These are phyloP conservation scores for Thermothielavioides terrestris DNA, from an alignment of 495 filamentous ascomycete species.

Conservation along the genomic window DNA sequence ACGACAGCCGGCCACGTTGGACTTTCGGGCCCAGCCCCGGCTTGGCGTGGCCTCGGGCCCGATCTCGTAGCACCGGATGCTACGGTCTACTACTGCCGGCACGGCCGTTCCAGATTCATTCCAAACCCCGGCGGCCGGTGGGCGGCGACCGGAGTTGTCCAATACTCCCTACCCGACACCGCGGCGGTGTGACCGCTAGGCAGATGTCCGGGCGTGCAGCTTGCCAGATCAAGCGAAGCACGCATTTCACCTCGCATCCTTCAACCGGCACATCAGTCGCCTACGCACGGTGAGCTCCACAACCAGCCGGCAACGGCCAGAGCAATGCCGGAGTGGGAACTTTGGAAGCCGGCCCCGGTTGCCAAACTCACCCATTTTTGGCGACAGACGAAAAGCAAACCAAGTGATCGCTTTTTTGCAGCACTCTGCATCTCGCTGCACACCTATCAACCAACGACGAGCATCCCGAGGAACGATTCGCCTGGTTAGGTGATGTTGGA, in stretches of 20 bases:
- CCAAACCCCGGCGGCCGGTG: background rate
- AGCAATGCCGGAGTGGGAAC: conserved; percentile 5
- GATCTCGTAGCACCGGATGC: background rate
- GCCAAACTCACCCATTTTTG: too few relatives aligned
- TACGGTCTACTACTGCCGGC: conserved; percentile 1
- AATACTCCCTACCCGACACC: background rate
- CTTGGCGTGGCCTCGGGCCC: background rate
- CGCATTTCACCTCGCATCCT: background rate
- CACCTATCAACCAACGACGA: conserved; percentile 5
- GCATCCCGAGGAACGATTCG: background rate
- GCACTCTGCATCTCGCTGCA: conserved; percentile 8
- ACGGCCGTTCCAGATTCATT: background rate
- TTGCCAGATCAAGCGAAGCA: background rate
- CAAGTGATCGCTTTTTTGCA: background rate
- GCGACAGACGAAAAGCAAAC: background rate
- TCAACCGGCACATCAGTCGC: background rate
- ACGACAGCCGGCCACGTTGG: background rate
- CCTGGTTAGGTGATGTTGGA: background rate
- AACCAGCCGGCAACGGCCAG: conserved; percentile 3
- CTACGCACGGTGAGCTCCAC: background rate
- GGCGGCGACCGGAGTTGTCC: background rate
- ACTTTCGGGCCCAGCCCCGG: background rate
- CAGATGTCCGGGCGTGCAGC: conserved; percentile 2
- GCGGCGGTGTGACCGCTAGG: background rate
- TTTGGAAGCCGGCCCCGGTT: too few relatives aligned